Percentiles rank a stretch among this genome's conserved stretches.
Evolutionary conservation across 305 asterid genomes (phyloP).

Genomic region (Fraxinus albicans): DNA sequence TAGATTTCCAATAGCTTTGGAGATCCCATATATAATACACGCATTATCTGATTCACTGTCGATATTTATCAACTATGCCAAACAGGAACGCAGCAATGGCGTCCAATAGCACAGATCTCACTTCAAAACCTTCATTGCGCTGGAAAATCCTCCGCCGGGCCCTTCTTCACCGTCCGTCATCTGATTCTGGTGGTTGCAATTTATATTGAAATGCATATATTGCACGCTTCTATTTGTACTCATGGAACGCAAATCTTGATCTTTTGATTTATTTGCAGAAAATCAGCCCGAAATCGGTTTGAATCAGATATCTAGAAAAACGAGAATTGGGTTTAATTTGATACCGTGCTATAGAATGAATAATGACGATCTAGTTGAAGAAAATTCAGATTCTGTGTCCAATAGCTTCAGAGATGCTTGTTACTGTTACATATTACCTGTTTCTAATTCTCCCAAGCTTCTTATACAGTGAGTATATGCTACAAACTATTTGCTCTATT

Average conservation of each 20-base stretch:
- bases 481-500: background rate
- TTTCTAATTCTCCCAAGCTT: slow-evolving; percentile 55
- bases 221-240: background rate
- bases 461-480: slow-evolving; percentile 48
- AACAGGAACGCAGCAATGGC: slow-evolving; percentile 26
- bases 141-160: slow-evolving; percentile 86
- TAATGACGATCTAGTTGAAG: slow-evolving; percentile 26
- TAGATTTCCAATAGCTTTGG: background rate
- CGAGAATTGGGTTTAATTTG: slow-evolving; percentile 66
- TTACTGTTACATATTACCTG: slow-evolving; percentile 59
- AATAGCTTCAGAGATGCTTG: slow-evolving; percentile 43
- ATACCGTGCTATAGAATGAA: slow-evolving; percentile 48
- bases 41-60: background rate
- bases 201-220: background rate
- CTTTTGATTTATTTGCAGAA: slow-evolving; percentile 38
- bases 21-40: background rate
- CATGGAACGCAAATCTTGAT: slow-evolving; percentile 18
- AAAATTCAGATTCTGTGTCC: slow-evolving; percentile 31
- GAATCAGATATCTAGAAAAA: slow-evolving; percentile 61
- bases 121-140: slow-evolving; percentile 51
- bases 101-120: slow-evolving; percentile 21
- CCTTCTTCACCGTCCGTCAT: slow-evolving; percentile 44
- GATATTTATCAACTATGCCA: background rate
- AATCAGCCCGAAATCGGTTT: slow-evolving; percentile 39
- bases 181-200: slow-evolving; percentile 34